phyloP scores from a whole-genome alignment of 2,329 filamentous ascomycete species.

The Beauveria varroae region DNA sequence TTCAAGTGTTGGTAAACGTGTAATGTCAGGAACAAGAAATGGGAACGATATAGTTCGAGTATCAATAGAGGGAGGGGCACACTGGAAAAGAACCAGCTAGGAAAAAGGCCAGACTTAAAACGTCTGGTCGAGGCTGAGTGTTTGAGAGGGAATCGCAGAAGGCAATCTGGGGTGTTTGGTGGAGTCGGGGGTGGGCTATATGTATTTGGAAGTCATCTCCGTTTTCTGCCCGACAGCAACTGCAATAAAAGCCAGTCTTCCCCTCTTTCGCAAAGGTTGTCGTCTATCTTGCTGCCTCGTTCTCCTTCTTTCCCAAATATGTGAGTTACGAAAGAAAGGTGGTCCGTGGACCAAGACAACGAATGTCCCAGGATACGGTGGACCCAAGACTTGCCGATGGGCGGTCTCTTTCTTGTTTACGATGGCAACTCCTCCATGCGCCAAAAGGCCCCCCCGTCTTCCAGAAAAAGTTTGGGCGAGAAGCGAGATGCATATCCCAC shows the following conservation, averaged over 20 bases:
- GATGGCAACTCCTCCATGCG: not conserved
- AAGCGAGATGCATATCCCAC: not conserved
- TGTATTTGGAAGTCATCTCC: not conserved
- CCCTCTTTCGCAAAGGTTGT: not conserved
- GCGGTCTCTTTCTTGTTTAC: not conserved
- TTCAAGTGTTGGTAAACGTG: not conserved
- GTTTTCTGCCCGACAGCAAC: not conserved
- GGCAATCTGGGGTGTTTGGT: not conserved
- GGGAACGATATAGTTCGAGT: not conserved
- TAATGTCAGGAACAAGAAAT: not conserved
- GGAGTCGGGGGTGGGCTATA: constrained; percentile 5
- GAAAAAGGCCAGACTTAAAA: not conserved
- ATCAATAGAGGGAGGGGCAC: not conserved
- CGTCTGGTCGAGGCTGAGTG: not conserved
- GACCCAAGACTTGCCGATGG: not conserved
- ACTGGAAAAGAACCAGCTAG: not conserved
- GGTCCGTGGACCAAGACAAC: constrained; percentile 8
- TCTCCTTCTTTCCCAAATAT: not conserved
- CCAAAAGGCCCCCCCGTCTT: not conserved
- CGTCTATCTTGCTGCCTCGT: not conserved
- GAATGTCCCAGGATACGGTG: not conserved
- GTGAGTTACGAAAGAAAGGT: not conserved
- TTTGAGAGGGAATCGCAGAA: not conserved
- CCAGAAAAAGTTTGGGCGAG: not conserved
- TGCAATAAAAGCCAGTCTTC: not conserved